A percentile compares a stretch with the other conserved stretches of the same genome.
phyloP scores from a whole-genome alignment of 2,329 filamentous ascomycete genomes.

The Setomelanomma holmii region DNA sequence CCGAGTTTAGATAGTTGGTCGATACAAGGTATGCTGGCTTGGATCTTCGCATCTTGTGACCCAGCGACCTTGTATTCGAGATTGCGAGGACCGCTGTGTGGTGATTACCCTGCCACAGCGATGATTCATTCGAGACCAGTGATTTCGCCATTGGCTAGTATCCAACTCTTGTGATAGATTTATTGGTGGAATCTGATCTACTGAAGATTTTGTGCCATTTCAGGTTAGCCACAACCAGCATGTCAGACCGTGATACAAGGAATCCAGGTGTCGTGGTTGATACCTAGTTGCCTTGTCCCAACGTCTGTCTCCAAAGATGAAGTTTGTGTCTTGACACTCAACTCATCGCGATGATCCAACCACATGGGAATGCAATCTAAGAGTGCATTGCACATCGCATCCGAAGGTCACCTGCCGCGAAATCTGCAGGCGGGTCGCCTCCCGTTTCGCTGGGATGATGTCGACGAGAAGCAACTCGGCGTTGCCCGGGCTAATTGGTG shows the following conservation, averaged over 20 bases:
- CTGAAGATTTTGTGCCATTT: background rate
- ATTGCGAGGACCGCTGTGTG: background rate
- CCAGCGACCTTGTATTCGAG: background rate
- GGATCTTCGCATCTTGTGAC: background rate
- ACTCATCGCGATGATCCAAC: slow-evolving; percentile 2
- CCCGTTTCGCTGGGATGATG: slow-evolving; percentile 11
- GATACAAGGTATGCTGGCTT: background rate
- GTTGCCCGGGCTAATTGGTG: slow-evolving; percentile 9
- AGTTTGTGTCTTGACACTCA: background rate
- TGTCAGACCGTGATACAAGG: background rate
- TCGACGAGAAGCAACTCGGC: background rate
- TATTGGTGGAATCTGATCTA: background rate
- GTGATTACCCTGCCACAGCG: no score
- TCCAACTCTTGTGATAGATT: background rate
- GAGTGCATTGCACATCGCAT: slow-evolving; percentile 2
- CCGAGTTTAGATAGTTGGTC: slow-evolving; percentile 31
- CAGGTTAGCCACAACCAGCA: background rate
- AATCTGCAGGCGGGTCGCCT: background rate
- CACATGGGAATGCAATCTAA: background rate
- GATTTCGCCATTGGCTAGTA: background rate
- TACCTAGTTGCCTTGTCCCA: background rate
- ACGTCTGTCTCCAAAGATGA: background rate
- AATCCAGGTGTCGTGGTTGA: background rate
- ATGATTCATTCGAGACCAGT: background rate
- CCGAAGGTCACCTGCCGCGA: slow-evolving; percentile 11